A percentile compares a stretch with the other conserved stretches of the same genome.
phyloP scores from a whole-genome alignment of 2,329 filamentous ascomycete genomes.

The Claviceps citrina region DNA sequence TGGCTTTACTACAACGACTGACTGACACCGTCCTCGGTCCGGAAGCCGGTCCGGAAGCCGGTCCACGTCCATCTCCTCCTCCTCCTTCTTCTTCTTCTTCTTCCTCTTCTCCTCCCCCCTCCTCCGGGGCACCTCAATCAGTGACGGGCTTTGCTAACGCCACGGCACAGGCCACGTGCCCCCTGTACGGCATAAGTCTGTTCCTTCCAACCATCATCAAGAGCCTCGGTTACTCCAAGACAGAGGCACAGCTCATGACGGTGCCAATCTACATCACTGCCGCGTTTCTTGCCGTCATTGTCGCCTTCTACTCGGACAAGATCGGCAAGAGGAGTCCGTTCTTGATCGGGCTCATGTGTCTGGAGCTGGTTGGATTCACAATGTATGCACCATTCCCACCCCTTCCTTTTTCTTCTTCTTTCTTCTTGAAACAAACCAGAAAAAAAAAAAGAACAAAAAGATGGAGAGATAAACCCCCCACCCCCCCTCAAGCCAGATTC shows the following conservation, averaged over 20 bases:
- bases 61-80: too few species aligned
- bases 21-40: too few species aligned
- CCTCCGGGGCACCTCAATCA: too few species aligned
- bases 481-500: too few species aligned
- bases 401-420: slow-evolving; percentile 6
- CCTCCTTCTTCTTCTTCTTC: too few species aligned
- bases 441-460: too few species aligned
- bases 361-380: slow-evolving; percentile 42
- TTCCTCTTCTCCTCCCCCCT: too few species aligned
- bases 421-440: too few species aligned
- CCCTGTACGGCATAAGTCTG: slow-evolving; percentile 40
- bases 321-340: slow-evolving; percentile 39
- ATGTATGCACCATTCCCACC: too few species aligned
- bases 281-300: slow-evolving; percentile 38
- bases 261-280: slow-evolving; percentile 46
- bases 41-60: too few species aligned
- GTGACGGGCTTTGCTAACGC: not conserved
- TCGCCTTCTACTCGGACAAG: slow-evolving; percentile 40
- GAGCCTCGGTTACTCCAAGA: slow-evolving; percentile 40
- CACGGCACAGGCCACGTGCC: slow-evolving; percentile 29
- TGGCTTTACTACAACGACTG: slow-evolving; percentile 6
- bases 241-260: slow-evolving; percentile 47
- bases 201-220: slow-evolving; percentile 51
- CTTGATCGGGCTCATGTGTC: slow-evolving; percentile 34
- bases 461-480: too few species aligned